These are phyloP conservation scores for Jacaranda copaia DNA, from an alignment of 257 asterid genomes.

Conservation along the genomic window DNA sequence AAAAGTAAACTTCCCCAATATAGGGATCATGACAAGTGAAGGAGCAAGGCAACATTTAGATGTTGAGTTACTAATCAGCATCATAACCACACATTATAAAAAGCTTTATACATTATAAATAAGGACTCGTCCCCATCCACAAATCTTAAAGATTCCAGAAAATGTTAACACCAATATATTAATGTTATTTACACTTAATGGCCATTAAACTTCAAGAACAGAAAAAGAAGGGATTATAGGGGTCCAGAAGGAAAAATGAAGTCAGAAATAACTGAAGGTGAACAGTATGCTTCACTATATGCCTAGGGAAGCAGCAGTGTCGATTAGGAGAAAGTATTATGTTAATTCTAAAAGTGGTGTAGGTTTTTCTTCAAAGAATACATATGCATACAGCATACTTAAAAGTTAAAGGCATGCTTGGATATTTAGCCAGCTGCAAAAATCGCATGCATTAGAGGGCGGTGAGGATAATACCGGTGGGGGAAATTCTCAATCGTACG, in stretches of 20 bases:
- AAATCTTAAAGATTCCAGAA: neutral
- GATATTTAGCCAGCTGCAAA: conserved; percentile 2
- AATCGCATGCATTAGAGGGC: conserved; percentile 6
- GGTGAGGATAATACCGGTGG: conserved; percentile 54
- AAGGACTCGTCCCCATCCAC: neutral
- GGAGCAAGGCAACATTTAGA: neutral
- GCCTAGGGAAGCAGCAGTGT: neutral
- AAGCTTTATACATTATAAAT: neutral
- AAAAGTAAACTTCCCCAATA: neutral
- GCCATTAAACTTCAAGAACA: neutral
- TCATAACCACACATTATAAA: neutral
- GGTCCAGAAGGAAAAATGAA: neutral
- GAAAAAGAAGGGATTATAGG: neutral
- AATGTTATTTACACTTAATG: conserved; percentile 7
- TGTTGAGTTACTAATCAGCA: neutral
- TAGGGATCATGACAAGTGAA: neutral
- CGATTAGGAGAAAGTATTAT: neutral
- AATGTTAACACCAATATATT: neutral
- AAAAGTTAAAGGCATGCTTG: conserved; percentile 5
- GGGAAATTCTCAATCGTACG: conserved; percentile 70
- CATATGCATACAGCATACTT: neutral
- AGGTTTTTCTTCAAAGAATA: neutral
- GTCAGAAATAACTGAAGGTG: neutral
- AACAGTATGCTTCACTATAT: conserved; percentile 2
- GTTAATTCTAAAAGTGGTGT: neutral